Percentiles rank a stretch among this genome's conserved stretches.
These are phyloP conservation scores for Backusella circina DNA, from an alignment of 192 early-diverging fungal species.

Conservation along the genomic window DNA sequence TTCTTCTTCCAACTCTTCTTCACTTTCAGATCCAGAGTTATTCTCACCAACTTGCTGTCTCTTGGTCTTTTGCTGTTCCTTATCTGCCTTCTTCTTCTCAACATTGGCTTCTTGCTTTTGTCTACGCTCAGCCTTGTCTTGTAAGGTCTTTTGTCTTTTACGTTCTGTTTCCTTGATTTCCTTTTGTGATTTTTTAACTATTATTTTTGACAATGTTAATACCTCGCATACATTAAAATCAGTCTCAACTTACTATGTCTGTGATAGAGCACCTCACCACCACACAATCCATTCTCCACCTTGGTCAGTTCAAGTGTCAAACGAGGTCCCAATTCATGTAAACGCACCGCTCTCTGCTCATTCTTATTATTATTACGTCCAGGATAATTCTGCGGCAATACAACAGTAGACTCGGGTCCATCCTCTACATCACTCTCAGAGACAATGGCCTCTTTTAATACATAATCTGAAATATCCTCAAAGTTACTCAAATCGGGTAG, in stretches of 20 bases:
- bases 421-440: conserved; percentile 94
- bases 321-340: conserved; percentile 89
- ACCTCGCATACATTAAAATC: too few relatives aligned
- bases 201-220: not conserved
- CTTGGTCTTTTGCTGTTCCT: conserved; percentile 45
- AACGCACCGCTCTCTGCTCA: conserved; percentile 82
- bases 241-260: conserved; percentile 55
- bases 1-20: conserved; percentile 26
- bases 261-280: conserved; percentile 93
- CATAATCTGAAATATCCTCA: conserved; percentile 92
- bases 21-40: not conserved
- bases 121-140: conserved; percentile 67
- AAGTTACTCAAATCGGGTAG: conserved; percentile 76
- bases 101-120: conserved; percentile 85
- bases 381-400: conserved; percentile 77
- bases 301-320: conserved; percentile 85
- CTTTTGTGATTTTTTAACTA: conserved; percentile 67
- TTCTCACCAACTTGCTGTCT: conserved; percentile 1
- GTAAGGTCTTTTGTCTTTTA: conserved; percentile 55
- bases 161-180: conserved; percentile 67
- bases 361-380: conserved; percentile 68
- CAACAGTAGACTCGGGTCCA: conserved; percentile 82
- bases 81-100: conserved; percentile 64
- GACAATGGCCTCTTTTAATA: conserved; percentile 76
- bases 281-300: conserved; percentile 85